These are phyloP conservation scores for Lachnellula occidentalis DNA, from an alignment of 2,329 filamentous ascomycete genomes.

Conservation along the genomic window DNA sequence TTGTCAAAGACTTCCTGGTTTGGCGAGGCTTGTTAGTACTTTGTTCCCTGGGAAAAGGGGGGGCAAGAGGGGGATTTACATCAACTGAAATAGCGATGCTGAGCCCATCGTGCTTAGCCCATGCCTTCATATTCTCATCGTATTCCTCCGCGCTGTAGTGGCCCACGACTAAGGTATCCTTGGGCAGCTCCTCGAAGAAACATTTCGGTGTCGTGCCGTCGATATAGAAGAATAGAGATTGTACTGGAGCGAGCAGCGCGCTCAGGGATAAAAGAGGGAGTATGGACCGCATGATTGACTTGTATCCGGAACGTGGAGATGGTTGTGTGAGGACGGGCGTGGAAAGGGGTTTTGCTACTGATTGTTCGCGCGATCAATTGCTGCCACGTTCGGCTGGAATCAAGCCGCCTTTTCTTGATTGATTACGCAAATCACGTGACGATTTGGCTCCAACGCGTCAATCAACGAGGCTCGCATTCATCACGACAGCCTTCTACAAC, in stretches of 20 bases:
- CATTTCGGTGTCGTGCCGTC: conserved; percentile 83
- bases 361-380: conserved; percentile 2
- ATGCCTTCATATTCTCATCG: conserved; percentile 63
- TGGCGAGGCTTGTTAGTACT: neutral
- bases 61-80: conserved; percentile 35
- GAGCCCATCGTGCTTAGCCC: conserved; percentile 67
- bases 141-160: conserved; percentile 85
- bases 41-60: neutral
- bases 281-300: conserved; percentile 49
- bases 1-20: conserved; percentile 85
- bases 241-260: conserved; percentile 54
- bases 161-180: conserved; percentile 93
- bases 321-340: conserved; percentile 1
- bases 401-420: no score
- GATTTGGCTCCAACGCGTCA: neutral
- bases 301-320: conserved; percentile 1
- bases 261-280: conserved; percentile 62
- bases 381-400: conserved; percentile 3
- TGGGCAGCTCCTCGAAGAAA: conserved; percentile 97
- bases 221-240: conserved; percentile 93
- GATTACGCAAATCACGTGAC: neutral
- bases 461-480: neutral
- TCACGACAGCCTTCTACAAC: neutral
- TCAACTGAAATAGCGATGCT: conserved; percentile 90
- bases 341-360: conserved; percentile 2